Evolutionary conservation across 768 basidiomycete genomes (phyloP), one percentile per base, ranked within the genome.

Genomic region (Panellus pusillus): DNA sequence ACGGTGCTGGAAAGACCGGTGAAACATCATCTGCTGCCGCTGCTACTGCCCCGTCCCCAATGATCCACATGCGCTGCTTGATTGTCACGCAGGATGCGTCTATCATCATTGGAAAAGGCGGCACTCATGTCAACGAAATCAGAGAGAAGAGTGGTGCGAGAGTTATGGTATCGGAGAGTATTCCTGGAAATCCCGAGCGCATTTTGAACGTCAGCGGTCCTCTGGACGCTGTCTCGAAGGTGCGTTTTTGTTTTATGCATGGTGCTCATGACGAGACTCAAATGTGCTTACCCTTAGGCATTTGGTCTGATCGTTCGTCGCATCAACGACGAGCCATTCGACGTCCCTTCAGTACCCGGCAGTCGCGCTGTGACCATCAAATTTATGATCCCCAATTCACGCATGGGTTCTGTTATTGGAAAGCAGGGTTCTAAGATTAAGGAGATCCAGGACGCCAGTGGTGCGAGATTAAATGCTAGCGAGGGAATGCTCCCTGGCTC

Each of bases 81-180:
- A 99, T 99, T 67, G 97, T 99, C 63, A 98, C 97, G 9, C 95
- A 98, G 73, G 97, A 99, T 72, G 97, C 97, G 12, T 95, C 93
- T 50, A 96, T 99, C 73, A 98, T 98, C 76, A 99, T 99, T 61
- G 97, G 97, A 35, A 93, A 93, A 72, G 90, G 79, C 45, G 96
- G 96, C 60, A 82, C 89, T 40, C 97, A 98, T 73, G 95, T 99
- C 63, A 98, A 97, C 65, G 97, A 99, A 72, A 98, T 99, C 58
- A 80, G 97, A 57, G 97, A 98, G 71, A 97, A 96, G 78, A 94
- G 92, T 61, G 93, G 93, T 40, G 95, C 96, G 13, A 82, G 93
- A 44, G 93, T 98, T 63, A 91, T 94, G 78, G 93, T 99, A 43
- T 98, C 94, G 17, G 97, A 99, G 75, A 93, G 93, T 67, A 98